Base-by-base conservation (phyloP, 805 yeast genomes). In the Lipomyces yamanashiensis region DNA sequence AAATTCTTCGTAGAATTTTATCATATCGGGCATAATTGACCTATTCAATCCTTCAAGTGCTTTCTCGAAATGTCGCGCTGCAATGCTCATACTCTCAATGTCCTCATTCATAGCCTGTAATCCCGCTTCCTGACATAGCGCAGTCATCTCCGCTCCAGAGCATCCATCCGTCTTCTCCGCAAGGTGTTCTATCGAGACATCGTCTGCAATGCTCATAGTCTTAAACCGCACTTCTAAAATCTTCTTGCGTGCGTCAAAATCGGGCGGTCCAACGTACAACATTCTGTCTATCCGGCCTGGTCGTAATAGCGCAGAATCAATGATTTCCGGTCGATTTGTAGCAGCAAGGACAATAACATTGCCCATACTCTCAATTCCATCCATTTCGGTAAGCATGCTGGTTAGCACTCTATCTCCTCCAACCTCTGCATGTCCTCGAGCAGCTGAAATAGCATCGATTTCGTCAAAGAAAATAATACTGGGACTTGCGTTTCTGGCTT, bases 201-300 rank as follows among this genome's bases (percentile, higher is more conserved):
- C 81, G 0, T 78, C 76, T 12, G 76, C 79, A 15, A 89, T 71
- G 9, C 84, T 75, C 83, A 95, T 93, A 54, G 85, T 84, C 45
- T 76, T 74, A 33, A 93, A 85, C 64, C 87, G 84, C 68, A 92
- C 92, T 54, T 78, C 77, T 63, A 95, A 75, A 21, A 95, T 93
- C 72, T 90, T 92, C 52, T 84, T 74, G 61, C 98, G 82, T 0
- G 98, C 97, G 1, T 81, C 86, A 57, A 71, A 76, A 73, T 92
- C 96, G 0, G 99, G 99, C 1, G 98, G 98, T 0, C 89, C 84
- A 9, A 95, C 98, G 73, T 90, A 95, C 39, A 95, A 85, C 69
- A 93, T 93, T 71, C 98, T 84, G 74, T 95, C 99, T 67, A 95
- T 80, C 74, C 99, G 84, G 0, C 99, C 99, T 0, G 99, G 99